Base-by-base conservation (phyloP, 2,329 filamentous ascomycete genomes). In the Exophiala sideris region DNA sequence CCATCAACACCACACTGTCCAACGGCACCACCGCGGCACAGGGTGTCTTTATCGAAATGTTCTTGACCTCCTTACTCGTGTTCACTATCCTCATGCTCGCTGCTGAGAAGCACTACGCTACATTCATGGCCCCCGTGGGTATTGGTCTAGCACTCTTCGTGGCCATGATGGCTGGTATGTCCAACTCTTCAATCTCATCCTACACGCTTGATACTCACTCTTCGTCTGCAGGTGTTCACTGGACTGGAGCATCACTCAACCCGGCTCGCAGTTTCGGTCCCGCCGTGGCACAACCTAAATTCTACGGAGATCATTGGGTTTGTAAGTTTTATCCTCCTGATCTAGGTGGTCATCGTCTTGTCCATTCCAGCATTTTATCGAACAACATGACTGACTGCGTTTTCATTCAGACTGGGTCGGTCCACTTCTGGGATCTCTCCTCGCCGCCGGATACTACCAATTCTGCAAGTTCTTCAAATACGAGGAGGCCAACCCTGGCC, bases 141-240 rank as follows among this genome's bases (percentile, higher is more conserved):
- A 88, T 91, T 61, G 88, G 88, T 1, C 69, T 89, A 1, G 76
- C 86, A 0, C 76, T 90, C 50, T 89, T 91, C 67, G 78, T 89
- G 33, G 73, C 73, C 0, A 74, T 81, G 52, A 56, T 82, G 48
- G 69, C 74, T 3, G 76, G 76, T 69, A 65, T 11, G 53, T 44
- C n/a, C 21, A 47, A 34, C 18, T 32, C 18, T 24, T 35, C 14
- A 14, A 5, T 21, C 14, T 45, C 35, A 29, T 7, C 18, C 24
- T 39, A 10, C 10, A 48, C 12, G 1, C 12, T 14, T 35, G 14
- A 18, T 11, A 14, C 40, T 39, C 11, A 45, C 16, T 39, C n/a
- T 33, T 41, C 11, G n/a, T 42, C 29, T 36, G 45, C 45, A 75
- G 74, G 73, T 29, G 70, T 74, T 32, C 73, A 70, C 44, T 78